Evolutionary conservation across 495 filamentous ascomycete species (phyloP), one percentile per base, ranked within the genome.

Genomic region (Lentithecium fluviatile): DNA sequence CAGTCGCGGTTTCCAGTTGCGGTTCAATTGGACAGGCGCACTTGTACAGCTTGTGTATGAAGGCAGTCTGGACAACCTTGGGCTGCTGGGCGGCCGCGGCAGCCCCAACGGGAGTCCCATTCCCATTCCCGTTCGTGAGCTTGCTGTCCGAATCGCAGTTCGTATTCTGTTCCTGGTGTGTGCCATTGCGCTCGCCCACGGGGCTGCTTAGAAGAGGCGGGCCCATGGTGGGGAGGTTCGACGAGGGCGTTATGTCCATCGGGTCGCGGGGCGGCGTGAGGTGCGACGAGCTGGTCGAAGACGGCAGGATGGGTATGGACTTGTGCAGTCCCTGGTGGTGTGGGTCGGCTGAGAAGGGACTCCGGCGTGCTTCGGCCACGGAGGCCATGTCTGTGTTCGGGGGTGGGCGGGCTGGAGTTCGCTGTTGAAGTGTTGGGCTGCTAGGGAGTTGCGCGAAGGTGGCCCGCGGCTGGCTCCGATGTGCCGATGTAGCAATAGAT

Each of bases 11-110:
- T 7, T 8, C 12, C 43, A 5, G 25, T 38, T 37, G 29, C 19
- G 47, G 32, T n/a, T 21, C n/a, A 56, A n/a, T 24, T n/a, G 48
- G 6, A 24, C 17, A 26, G 8, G 77, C 87, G 56, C 81, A 97
- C 93, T 95, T 98, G 82, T 97, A 98, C 17, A 98, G 83, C 74
- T 98, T 98, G 73, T 98, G 94, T 60, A 98, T 97, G 71, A 98
- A 98, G n/a, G 94, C 94, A 23, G 94, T 97, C 75, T 98, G 94
- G 26, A 97, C 90, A 55, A 96, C 91, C 76, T 98, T 98, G 73
- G 96, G 91, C 73, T 96, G 92, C 58, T 91, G 86, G 58, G 91
- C 90, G 15, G 90, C 89, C 4, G 88, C 23, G 17, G 90, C 88
- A 7, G 88, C 87, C 45, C 91, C 90, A n/a, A 83, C 85, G 59